Conservation (phyloP, 1,139 yeast species). For the Protomyces gravidus region DNA sequence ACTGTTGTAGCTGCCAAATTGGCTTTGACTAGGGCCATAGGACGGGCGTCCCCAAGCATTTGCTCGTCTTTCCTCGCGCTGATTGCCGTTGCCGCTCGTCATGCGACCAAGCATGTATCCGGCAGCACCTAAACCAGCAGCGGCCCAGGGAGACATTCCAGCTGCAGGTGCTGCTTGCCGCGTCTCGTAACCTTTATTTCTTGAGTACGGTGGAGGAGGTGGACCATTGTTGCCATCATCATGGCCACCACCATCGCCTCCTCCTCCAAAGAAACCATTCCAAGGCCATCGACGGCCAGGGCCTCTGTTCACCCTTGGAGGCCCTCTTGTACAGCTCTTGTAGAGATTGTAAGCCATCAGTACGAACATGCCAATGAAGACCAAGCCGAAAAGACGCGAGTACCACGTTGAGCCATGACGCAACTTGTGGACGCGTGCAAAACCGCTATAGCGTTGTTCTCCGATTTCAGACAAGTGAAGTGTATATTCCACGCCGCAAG, state of each 20-base stretch:
- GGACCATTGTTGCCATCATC: background rate
- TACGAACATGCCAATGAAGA: background rate
- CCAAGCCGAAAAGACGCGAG: background rate
- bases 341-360: background rate
- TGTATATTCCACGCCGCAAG: conserved; percentile 18
- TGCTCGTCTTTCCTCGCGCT: background rate
- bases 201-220: background rate
- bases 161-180: background rate
- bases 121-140: background rate
- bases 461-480: conserved; percentile 23
- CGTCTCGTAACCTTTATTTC: background rate
- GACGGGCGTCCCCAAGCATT: background rate
- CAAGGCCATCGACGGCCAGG: background rate
- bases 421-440: conserved; percentile 34
- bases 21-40: background rate
- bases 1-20: background rate
- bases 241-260: background rate
- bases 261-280: background rate
- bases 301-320: background rate
- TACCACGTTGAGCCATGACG: background rate
- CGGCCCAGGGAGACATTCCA: background rate
- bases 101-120: conserved; percentile 1
- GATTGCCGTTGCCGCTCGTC: background rate
- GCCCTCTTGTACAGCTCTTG: background rate
- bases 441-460: conserved; percentile 43